Evolutionary conservation across 352 stramenopile species (phyloP), one percentile per base, ranked within the genome.

Genomic region (Phytophthora cryptogea): DNA sequence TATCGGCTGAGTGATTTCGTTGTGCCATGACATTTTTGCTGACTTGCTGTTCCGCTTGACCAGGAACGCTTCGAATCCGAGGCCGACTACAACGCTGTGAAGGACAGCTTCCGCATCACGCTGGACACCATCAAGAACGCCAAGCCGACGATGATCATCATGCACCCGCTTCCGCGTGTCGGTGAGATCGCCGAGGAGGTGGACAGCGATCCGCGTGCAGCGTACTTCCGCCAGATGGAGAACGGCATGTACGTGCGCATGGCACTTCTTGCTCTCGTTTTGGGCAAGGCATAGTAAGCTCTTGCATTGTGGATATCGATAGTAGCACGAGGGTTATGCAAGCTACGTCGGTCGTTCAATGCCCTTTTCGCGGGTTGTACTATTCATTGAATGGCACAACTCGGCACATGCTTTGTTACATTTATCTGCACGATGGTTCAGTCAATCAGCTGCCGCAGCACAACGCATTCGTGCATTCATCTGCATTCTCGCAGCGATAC

Each of bases 181-280:
- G 96, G 97, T 57, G 98, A 99, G 72, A 99, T 99, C 63, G 71
- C 80, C 7, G 88, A 97, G 54, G 95, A 98, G 39, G 92, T 99
- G 17, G 98, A 99, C 73, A 69, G 66, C 8, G 95, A 99, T 72
- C 94, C 95, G 36, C 88, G 96, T 45, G 95, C 96, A 36, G 96
- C 95, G 9, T 99, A 99, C 75, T 99, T 99, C 69, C 83, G 95
- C 59, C 96, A 99, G 80, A 97, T 97, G 88, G 84, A 96, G 69
- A 98, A 99, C 83, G 98, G 98, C 55, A 99, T 99, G 96, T 99
- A 96, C 76, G 94, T 98, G 59, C 91, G 98, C 70, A 99, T 99
- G 96, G 97, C 98, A 42, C 70, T 99, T 62, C 85, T 99, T 43
- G 88, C 95, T 28, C 81, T 99, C 8, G 82, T 99, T 17, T 66